These are phyloP conservation scores for Endogone sp. DNA, from an alignment of 192 early-diverging fungal genomes.

Conservation along the genomic window DNA sequence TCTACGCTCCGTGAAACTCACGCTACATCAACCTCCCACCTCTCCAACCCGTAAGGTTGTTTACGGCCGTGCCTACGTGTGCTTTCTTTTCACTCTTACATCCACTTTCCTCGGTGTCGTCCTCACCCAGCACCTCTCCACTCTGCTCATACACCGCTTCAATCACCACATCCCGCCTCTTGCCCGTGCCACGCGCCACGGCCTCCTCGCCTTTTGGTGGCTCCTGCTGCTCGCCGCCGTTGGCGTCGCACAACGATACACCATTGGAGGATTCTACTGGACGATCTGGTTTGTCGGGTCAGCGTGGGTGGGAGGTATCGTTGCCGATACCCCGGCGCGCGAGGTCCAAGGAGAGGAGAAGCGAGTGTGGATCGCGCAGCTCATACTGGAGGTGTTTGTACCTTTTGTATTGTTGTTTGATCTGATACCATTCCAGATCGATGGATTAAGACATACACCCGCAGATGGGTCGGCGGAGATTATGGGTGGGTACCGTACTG, in stretches of 20 bases:
- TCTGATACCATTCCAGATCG: constrained; percentile 30
- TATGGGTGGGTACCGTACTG: constrained; percentile 38
- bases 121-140: constrained; percentile 1
- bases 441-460: constrained; percentile 44
- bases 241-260: constrained; percentile 7
- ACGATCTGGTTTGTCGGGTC: constrained; percentile 33
- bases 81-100: constrained; percentile 5
- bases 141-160: neutral
- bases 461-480: constrained; percentile 48
- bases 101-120: constrained; percentile 14
- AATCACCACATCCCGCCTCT: neutral
- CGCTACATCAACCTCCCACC: neutral
- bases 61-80: constrained; percentile 13
- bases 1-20: no score
- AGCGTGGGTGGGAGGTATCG: constrained; percentile 22
- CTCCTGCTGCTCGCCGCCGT: constrained; percentile 29
- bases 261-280: constrained; percentile 36
- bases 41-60: neutral
- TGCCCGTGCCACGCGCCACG: constrained; percentile 5
- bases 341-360: neutral
- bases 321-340: constrained; percentile 15
- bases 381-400: constrained; percentile 15
- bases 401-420: constrained; percentile 37
- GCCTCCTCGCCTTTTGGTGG: constrained; percentile 45
- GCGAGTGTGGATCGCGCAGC: constrained; percentile 11